These are phyloP conservation scores for Xylaria sp. DNA, from an alignment of 2,329 filamentous ascomycete genomes.

Conservation along the genomic window DNA sequence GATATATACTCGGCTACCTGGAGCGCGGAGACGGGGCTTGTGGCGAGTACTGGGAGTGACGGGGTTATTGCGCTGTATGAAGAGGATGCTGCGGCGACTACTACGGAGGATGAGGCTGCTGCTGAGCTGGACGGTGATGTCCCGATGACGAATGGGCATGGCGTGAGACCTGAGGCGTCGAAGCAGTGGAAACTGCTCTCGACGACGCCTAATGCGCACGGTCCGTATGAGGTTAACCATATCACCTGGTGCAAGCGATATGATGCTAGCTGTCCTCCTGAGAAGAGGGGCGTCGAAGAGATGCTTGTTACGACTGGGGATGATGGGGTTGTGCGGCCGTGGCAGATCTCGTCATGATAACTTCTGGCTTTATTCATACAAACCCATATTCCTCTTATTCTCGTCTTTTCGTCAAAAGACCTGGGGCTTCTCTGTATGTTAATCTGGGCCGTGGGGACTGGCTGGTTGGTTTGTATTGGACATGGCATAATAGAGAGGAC, in stretches of 20 bases:
- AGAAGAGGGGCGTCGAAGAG: slow-evolving; percentile 69
- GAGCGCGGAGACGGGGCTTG: slow-evolving; percentile 76
- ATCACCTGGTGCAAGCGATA: slow-evolving; percentile 83
- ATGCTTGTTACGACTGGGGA: slow-evolving; percentile 91
- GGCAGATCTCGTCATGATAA: slow-evolving; percentile 59
- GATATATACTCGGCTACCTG: slow-evolving; percentile 86
- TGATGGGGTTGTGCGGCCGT: slow-evolving; percentile 85
- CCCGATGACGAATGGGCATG: slow-evolving; percentile 35
- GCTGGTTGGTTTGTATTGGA: slow-evolving; percentile 3
- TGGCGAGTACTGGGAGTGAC: slow-evolving; percentile 91
- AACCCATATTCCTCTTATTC: neutral
- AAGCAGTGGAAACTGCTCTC: slow-evolving; percentile 75
- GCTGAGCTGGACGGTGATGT: slow-evolving; percentile 43
- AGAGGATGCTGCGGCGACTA: slow-evolving; percentile 51
- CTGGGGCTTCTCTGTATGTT: slow-evolving; percentile 2
- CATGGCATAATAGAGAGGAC: slow-evolving; percentile 11
- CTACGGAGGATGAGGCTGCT: slow-evolving; percentile 25
- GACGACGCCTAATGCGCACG: slow-evolving; percentile 76
- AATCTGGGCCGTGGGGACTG: neutral
- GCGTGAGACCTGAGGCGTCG: slow-evolving; percentile 33
- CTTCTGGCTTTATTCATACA: neutral
- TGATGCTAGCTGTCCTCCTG: slow-evolving; percentile 61
- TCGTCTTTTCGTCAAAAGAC: neutral
- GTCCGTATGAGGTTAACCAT: slow-evolving; percentile 94
- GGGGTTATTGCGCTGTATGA: slow-evolving; percentile 80